Evolutionary conservation across 257 asterid genomes (phyloP).

Genomic region (Lithospermum erythrorhizon): DNA sequence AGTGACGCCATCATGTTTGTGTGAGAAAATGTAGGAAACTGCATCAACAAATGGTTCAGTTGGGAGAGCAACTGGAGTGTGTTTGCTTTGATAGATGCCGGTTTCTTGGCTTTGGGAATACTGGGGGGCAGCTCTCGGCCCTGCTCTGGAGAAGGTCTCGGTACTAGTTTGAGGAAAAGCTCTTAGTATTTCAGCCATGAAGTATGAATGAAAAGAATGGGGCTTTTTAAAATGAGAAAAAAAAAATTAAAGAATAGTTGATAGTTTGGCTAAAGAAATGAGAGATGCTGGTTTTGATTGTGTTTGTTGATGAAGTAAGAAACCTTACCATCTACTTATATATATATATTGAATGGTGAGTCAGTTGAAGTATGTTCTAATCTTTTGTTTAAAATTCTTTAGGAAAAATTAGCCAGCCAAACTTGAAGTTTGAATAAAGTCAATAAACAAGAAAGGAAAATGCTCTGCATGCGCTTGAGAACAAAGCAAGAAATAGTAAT

Average conservation of each 20-base stretch:
- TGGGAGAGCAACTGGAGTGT: slow-evolving; percentile 41
- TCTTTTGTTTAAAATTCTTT: no score
- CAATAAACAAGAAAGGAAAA: no score
- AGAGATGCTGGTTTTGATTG: neutral
- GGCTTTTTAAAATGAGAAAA: neutral
- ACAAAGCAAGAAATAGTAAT: no score
- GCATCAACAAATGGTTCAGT: slow-evolving; percentile 55
- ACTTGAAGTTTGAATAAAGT: neutral
- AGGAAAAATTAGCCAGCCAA: neutral
- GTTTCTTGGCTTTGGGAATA: slow-evolving; percentile 57
- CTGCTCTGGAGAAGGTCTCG: slow-evolving; percentile 1
- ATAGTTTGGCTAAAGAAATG: neutral
- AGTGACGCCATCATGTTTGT: slow-evolving; percentile 32
- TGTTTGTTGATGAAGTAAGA: neutral
- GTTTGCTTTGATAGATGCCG: slow-evolving; percentile 53
- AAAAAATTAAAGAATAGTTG: neutral
- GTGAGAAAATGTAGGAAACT: slow-evolving; percentile 66
- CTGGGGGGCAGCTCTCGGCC: slow-evolving; percentile 28
- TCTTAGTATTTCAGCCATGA: neutral
- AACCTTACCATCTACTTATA: neutral
- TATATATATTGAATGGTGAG: neutral
- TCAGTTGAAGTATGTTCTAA: neutral
- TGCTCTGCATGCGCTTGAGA: no score
- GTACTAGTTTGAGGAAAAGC: neutral
- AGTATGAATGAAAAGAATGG: neutral